Evolutionary conservation across 31 red algal genomes (phyloP).

Genomic region (Asparagopsis taxiformis): DNA sequence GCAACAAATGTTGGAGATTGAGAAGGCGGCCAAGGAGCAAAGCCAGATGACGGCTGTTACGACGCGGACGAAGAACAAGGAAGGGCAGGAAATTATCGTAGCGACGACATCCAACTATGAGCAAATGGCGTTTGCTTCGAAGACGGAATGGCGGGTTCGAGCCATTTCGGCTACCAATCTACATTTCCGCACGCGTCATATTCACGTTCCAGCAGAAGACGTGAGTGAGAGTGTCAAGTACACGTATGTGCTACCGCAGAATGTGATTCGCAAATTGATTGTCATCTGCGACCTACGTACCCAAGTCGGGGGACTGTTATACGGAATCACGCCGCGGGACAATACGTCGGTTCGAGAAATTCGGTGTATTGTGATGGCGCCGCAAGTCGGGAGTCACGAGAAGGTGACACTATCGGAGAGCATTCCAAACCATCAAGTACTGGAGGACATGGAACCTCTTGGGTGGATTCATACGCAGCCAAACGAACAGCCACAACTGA

Average conservation of each 20-base stretch:
- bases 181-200: slow-evolving; percentile 77
- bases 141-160: slow-evolving; percentile 91
- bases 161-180: slow-evolving; percentile 89
- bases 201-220: slow-evolving; percentile 73
- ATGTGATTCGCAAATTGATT: slow-evolving; percentile 82
- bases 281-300: slow-evolving; percentile 80
- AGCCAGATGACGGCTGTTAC: slow-evolving; percentile 91
- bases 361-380: slow-evolving; percentile 75
- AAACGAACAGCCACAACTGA: slow-evolving; percentile 67
- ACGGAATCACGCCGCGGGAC: slow-evolving; percentile 68
- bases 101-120: slow-evolving; percentile 94
- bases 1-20: slow-evolving; percentile 95
- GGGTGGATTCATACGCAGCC: slow-evolving; percentile 97
- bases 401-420: slow-evolving; percentile 72
- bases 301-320: slow-evolving; percentile 83
- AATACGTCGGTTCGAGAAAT: slow-evolving; percentile 77
- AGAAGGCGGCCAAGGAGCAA: slow-evolving; percentile 89
- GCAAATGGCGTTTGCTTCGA: slow-evolving; percentile 79
- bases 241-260: slow-evolving; percentile 92
- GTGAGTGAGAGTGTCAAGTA: slow-evolving; percentile 12
- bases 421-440: slow-evolving; percentile 62
- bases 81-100: slow-evolving; percentile 87
- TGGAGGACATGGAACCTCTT: slow-evolving; percentile 76
- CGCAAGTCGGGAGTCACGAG: slow-evolving; percentile 82
- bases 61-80: slow-evolving; percentile 78